Evolutionary conservation across 2,329 filamentous ascomycete genomes (phyloP), one percentile per base, ranked within the genome.

Genomic region (Westerdykella sp.): DNA sequence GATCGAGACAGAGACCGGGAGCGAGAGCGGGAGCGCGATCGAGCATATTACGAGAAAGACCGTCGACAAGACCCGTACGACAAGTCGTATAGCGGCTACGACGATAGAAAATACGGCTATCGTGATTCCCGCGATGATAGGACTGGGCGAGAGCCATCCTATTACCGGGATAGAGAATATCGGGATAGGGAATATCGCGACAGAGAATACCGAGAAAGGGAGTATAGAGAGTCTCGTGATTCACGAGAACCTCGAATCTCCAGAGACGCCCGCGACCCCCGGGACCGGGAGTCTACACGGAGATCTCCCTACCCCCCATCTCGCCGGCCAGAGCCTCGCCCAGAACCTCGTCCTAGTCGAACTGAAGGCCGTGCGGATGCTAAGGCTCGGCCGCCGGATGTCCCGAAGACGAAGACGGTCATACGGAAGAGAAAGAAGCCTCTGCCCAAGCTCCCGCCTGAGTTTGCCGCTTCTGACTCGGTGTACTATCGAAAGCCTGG

Each of bases 401-500:
- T 60, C 51, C 69, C 63, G 18, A 73, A 65, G 62, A 81, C 69
- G 47, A 70, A 78, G 53, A 80, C 78, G 54, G 72, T 85, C 42
- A 80, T 80, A 3, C 76, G 85, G 66, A 86, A 77, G 62, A 80
- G 84, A 23, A 70, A 80, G 11, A 93, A 89, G 60, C 74, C 81
- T 37, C 81, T 83, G 41, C 88, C 87, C 2, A 78, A 74, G 5
- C 70, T 97, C 1, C 71, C 83, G 0, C 71, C 81, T 18, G 87
- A 95, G 25, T 79, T 91, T 55, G 80, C 81, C 10, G 73, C 76
- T 5, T 95, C 90, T 0, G 85, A 91, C 37, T 96, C 90, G 0
- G 89, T 97, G 3, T 97, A 94, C 67, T 95, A 85, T 69, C 79
- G 91, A 50, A 97, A 96, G 63, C 90, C 90, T 1, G 91, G 91